Percentiles rank a stretch among this genome's conserved stretches.
Conservation (phyloP, 75 land plant genomes). For the Selaginella moellendorffii region DNA sequence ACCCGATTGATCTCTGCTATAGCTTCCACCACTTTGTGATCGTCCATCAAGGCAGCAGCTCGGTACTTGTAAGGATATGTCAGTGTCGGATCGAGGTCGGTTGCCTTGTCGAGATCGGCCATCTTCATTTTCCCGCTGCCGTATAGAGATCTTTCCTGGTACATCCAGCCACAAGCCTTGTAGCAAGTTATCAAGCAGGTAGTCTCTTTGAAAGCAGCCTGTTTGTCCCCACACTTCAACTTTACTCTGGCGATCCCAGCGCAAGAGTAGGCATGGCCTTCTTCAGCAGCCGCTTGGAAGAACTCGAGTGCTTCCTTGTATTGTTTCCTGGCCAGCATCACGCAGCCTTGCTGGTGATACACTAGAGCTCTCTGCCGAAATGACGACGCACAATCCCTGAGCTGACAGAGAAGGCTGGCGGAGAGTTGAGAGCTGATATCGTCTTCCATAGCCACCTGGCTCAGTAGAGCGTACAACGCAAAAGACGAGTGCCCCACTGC, state of each 20-base stretch:
- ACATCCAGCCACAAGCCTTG: not conserved
- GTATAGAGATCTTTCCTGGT: conserved; percentile 6
- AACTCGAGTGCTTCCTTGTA: not conserved
- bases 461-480: not conserved
- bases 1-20: conserved; percentile 5
- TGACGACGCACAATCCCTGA: not conserved
- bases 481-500: conserved; percentile 6
- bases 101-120: not conserved
- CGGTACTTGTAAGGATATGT: conserved; percentile 5
- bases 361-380: conserved; percentile 1
- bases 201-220: not conserved
- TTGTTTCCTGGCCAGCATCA: not conserved
- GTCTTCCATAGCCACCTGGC: conserved; percentile 7
- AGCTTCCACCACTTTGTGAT: not conserved
- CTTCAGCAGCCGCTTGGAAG: not conserved
- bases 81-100: conserved; percentile 2
- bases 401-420: not conserved
- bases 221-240: not conserved
- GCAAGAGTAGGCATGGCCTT: not conserved
- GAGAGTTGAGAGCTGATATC: not conserved
- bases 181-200: not conserved
- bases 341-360: conserved; percentile 1
- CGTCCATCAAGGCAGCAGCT: conserved; percentile 6
- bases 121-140: not conserved
- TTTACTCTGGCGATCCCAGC: conserved; percentile 3